phyloP scores from a whole-genome alignment of 345 rosid species.

The Pelargonium nanum region DNA sequence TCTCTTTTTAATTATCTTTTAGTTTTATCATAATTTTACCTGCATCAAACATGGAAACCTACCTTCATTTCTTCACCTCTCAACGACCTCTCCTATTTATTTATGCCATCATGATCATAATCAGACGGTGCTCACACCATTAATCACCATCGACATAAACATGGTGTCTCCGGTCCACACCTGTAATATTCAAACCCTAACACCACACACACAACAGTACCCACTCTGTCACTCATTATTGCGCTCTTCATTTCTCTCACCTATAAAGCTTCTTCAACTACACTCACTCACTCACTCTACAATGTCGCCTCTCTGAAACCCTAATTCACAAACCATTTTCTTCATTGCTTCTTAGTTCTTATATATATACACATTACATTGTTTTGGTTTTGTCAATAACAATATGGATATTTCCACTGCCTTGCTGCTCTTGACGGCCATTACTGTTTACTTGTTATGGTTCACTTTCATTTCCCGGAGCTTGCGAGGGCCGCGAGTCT shows the following conservation, averaged over 20 bases:
- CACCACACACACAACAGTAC: no score
- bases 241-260: conserved; percentile 27
- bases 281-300: conserved; percentile 10
- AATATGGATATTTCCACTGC: conserved; percentile 60
- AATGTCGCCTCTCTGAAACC: conserved; percentile 1
- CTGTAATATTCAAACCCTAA: no score
- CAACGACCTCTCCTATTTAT: conserved; percentile 45
- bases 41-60: conserved; percentile 1
- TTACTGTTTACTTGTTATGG: conserved; percentile 75
- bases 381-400: not conserved
- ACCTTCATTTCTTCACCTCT: not conserved
- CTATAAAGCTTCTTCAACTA: conserved; percentile 21
- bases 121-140: not conserved
- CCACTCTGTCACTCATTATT: conserved; percentile 57
- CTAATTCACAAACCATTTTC: conserved; percentile 1
- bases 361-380: not conserved
- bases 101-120: conserved; percentile 31
- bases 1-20: no score
- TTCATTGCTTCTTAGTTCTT: no score
- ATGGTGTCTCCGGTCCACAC: conserved; percentile 25
- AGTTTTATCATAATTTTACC: no score
- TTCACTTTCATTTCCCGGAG: conserved; percentile 79
- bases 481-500: conserved; percentile 77
- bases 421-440: conserved; percentile 47
- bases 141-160: not conserved